These are phyloP conservation scores for Neoarthrinium moseri DNA, from an alignment of 2,329 filamentous ascomycete genomes.

Conservation along the genomic window DNA sequence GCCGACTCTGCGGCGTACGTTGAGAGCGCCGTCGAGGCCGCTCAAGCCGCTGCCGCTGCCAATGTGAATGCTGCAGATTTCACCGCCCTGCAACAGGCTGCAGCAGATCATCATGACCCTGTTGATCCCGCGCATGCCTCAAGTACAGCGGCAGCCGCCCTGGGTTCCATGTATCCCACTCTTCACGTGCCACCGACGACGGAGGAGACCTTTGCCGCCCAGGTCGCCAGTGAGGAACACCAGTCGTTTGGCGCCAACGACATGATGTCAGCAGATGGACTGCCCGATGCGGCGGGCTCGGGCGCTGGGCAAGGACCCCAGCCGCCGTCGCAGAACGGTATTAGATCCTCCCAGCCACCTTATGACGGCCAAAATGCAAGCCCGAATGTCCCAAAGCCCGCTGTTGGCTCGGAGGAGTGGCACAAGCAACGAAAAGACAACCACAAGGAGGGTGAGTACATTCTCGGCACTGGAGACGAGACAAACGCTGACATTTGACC, in stretches of 20 bases:
- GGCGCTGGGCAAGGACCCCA: conserved; percentile 14
- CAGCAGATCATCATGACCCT: conserved; percentile 43
- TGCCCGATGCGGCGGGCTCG: conserved; percentile 30
- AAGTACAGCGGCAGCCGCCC: conserved; percentile 58
- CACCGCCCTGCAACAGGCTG: conserved; percentile 54
- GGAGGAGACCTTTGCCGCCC: conserved; percentile 59
- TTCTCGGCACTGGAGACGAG: background rate
- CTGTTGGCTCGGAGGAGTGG: conserved; percentile 97
- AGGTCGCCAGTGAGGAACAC: conserved; percentile 40
- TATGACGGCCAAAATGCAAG: conserved; percentile 14
- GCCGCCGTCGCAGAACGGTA: conserved; percentile 36
- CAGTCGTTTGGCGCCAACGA: conserved; percentile 34
- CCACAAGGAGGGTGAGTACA: conserved; percentile 85
- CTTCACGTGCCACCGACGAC: conserved; percentile 57
- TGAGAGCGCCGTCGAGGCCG: conserved; percentile 50
- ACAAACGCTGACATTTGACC: conserved; percentile 17
- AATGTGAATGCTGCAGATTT: conserved; percentile 53
- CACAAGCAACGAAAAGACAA: conserved; percentile 97
- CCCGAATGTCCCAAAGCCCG: conserved; percentile 60
- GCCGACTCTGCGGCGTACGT: conserved; percentile 51
- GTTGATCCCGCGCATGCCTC: conserved; percentile 53
- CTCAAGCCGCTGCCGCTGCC: conserved; percentile 36
- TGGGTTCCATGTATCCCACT: conserved; percentile 58
- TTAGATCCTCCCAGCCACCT: conserved; percentile 12
- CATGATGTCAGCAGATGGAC: conserved; percentile 33